Evolutionary conservation across 2,329 filamentous ascomycete species (phyloP), one percentile per base, ranked within the genome.

Genomic region (Aspergillus sp.): DNA sequence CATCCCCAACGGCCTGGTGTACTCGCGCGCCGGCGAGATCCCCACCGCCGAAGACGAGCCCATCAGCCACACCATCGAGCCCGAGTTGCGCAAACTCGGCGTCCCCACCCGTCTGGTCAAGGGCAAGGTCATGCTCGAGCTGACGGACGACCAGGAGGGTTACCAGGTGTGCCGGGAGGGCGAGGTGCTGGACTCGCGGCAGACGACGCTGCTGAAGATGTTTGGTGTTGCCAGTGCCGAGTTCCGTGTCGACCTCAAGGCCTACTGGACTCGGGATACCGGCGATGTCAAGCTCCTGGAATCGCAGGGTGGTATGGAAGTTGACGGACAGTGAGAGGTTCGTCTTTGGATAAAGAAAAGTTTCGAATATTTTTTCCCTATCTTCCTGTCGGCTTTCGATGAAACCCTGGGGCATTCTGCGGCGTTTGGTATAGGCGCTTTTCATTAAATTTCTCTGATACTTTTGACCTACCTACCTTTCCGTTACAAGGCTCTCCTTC

Each of bases 121-220:
- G 79, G 94, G 94, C 53, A 90, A 88, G 75, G 88, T 99, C 43
- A 84, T 89, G 59, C 78, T 97, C 47, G 86, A 88, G 60, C 59
- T 75, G 65, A 66, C 62, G 1, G 68, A 68, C 24, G 70, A 61
- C 1, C 63, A 73, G 62, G 80, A 79, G 46, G 78, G 78, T 20
- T 95, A 92, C 69, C 81, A 81, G 9, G 85, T 99, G 46, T 97
- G 93, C 76, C 85, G 85, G 65, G 86, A 91, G 72, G 94, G 93
- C 10, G 84, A 96, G 68, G 81, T 85, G 42, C 76, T 99, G 61
- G 92, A 96, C 73, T 92, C 89, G 61, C 83, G 93, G 64, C 94
- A 99, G 81, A 96, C 94, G 52, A 87, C 91, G 59, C 76, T 99
- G 67, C 74, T 99, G 73, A 97, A 97, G 83, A 80, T 96, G 65